phyloP scores from a whole-genome alignment of 176 grass and related monocot species.

The Cenchrus fungigraminus region DNA sequence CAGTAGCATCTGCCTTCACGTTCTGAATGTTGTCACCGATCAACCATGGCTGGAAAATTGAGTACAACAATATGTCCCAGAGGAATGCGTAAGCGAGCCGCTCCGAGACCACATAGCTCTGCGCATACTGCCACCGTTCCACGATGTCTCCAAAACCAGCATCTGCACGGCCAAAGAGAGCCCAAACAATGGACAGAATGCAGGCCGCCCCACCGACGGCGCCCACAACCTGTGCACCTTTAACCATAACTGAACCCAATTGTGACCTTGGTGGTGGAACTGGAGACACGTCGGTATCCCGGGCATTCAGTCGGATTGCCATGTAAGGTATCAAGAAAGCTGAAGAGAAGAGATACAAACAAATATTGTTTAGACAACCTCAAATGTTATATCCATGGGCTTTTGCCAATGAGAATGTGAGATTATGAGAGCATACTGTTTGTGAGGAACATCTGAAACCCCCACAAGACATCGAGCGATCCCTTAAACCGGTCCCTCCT shows the following conservation, averaged over 20 bases:
- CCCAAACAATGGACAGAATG: slow-evolving; percentile 64
- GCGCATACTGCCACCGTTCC: slow-evolving; percentile 64
- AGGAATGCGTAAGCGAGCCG: slow-evolving; percentile 81
- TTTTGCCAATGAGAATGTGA: background rate
- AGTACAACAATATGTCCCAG: slow-evolving; percentile 86
- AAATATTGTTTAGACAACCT: slow-evolving; percentile 5
- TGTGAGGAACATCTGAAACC: slow-evolving; percentile 96
- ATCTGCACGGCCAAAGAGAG: slow-evolving; percentile 57
- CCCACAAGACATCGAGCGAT: slow-evolving; percentile 83
- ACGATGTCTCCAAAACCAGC: slow-evolving; percentile 58
- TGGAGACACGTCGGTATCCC: slow-evolving; percentile 39
- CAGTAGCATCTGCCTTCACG: slow-evolving; percentile 47
- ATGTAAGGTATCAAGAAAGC: slow-evolving; percentile 99
- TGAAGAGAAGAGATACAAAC: slow-evolving; percentile 8
- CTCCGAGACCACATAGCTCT: slow-evolving; percentile 67
- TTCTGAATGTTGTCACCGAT: slow-evolving; percentile 81
- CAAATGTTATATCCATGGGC: background rate
- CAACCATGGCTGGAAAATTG: slow-evolving; percentile 91
- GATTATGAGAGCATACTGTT: slow-evolving; percentile 69
- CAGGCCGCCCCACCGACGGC: slow-evolving; percentile 58
- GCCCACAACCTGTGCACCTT: slow-evolving; percentile 60
- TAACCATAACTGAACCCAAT: slow-evolving; percentile 68
- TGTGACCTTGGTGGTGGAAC: slow-evolving; percentile 40
- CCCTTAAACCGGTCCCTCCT: slow-evolving; percentile 76
- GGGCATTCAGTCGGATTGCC: slow-evolving; percentile 79